Conservation (phyloP, 1,139 yeast species). For the Hemisphaericaspora subhashii region DNA sequence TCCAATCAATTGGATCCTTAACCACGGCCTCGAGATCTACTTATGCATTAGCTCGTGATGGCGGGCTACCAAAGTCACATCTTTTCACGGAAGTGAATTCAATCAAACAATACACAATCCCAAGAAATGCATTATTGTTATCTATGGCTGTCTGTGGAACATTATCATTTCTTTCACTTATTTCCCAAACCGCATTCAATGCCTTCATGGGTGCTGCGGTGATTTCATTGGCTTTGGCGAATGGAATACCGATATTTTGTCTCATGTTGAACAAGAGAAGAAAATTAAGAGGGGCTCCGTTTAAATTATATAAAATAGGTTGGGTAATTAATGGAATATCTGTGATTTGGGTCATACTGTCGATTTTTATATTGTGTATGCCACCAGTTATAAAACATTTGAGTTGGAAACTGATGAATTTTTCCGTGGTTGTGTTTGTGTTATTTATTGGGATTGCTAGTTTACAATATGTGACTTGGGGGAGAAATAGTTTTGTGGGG, state of each 20-base stretch:
- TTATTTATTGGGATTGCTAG: slow-evolving; percentile 50
- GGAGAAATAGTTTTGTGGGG: slow-evolving; percentile 58
- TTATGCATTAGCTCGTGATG: slow-evolving; percentile 86
- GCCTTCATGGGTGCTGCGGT: slow-evolving; percentile 90
- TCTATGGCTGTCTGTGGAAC: slow-evolving; percentile 66
- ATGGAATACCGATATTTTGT: slow-evolving; percentile 71
- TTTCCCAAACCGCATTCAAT: slow-evolving; percentile 76
- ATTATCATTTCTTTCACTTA: slow-evolving; percentile 62
- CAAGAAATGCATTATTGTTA: slow-evolving; percentile 68
- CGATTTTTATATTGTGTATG: slow-evolving; percentile 64
- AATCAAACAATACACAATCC: slow-evolving; percentile 57
- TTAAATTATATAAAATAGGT: slow-evolving; percentile 64
- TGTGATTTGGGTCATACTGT: slow-evolving; percentile 59
- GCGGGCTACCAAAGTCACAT: slow-evolving; percentile 72
- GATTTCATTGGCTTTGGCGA: slow-evolving; percentile 70
- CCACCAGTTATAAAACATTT: slow-evolving; percentile 71
- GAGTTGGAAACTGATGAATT: slow-evolving; percentile 66
- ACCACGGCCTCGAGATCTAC: slow-evolving; percentile 88
- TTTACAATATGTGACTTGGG: slow-evolving; percentile 59
- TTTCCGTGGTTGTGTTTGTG: slow-evolving; percentile 62
- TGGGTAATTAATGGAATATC: slow-evolving; percentile 63
- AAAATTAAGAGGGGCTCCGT: slow-evolving; percentile 69
- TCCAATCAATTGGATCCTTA: slow-evolving; percentile 77
- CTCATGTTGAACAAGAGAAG: slow-evolving; percentile 60
- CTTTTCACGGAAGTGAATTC: slow-evolving; percentile 68